Conservation (phyloP, 139 green algal species). For the Volvox reticuliferus region DNA sequence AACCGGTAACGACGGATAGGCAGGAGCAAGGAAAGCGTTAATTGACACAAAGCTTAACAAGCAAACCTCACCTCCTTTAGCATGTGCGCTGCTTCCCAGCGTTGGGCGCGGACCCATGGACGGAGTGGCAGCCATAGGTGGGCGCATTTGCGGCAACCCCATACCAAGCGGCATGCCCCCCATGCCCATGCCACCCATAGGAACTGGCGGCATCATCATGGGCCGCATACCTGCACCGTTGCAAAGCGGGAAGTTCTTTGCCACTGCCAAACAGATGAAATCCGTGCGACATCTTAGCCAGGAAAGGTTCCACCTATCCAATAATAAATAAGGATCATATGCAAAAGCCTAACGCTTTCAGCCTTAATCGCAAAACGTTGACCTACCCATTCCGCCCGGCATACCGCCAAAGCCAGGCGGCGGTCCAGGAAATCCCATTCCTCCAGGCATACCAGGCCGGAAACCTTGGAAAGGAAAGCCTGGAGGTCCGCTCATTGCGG, state of each 20-base stretch:
- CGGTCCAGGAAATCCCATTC: slow-evolving; percentile 27
- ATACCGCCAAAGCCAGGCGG: slow-evolving; percentile 11
- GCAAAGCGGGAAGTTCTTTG: background rate
- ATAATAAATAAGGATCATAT: too few relatives aligned
- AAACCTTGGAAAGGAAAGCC: slow-evolving; percentile 29
- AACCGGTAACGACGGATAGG: too few relatives aligned
- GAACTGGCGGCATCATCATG: slow-evolving; percentile 29
- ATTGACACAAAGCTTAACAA: background rate
- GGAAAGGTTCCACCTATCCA: too few relatives aligned
- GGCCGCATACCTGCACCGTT: slow-evolving; percentile 35
- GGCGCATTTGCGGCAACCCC: background rate
- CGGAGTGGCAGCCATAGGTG: background rate
- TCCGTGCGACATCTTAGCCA: too few relatives aligned
- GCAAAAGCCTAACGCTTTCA: too few relatives aligned
- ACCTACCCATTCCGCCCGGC: slow-evolving; percentile 7
- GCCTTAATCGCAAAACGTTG: background rate
- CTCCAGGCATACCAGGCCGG: slow-evolving; percentile 18
- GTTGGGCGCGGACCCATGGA: background rate
- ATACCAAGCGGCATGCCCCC: slow-evolving; percentile 11
- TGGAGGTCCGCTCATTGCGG: slow-evolving; percentile 22
- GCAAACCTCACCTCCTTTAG: slow-evolving; percentile 17
- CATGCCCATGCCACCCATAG: slow-evolving; percentile 22
- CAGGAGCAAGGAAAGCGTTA: background rate
- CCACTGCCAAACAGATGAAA: too few relatives aligned
- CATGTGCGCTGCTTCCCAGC: background rate